Percentiles rank a stretch among this genome's conserved stretches.
Conservation (phyloP, 176 grass and related monocot species). For the Calamus simplicifolius region DNA sequence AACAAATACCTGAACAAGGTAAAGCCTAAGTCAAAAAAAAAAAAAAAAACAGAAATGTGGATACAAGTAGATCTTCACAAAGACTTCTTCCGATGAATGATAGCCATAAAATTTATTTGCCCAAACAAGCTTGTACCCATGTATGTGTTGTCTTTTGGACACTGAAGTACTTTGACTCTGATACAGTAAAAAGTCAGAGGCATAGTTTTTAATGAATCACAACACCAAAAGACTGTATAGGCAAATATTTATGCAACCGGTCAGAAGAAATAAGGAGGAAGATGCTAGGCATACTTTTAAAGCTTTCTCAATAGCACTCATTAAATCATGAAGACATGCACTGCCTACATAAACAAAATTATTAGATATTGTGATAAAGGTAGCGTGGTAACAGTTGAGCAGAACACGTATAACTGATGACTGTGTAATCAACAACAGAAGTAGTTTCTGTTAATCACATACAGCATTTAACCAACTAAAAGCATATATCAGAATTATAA, state of each 20-base stretch:
- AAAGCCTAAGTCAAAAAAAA: too few relatives aligned
- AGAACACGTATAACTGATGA: too few relatives aligned
- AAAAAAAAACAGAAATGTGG: conserved; percentile 22
- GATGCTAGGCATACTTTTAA: conserved; percentile 51
- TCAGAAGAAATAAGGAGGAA: conserved; percentile 12
- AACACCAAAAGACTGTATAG: not conserved
- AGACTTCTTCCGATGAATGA: conserved; percentile 65
- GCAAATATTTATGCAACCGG: too few relatives aligned
- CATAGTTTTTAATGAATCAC: conserved; percentile 7
- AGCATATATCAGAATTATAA: too few relatives aligned
- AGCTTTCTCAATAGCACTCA: conserved; percentile 82
- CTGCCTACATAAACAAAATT: conserved; percentile 36
- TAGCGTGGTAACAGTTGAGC: too few relatives aligned
- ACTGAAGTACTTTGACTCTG: conserved; percentile 34
- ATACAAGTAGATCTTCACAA: conserved; percentile 97
- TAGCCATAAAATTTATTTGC: conserved; percentile 89
- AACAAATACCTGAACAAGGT: too few relatives aligned
- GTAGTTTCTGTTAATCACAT: too few relatives aligned
- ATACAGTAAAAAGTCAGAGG: not conserved
- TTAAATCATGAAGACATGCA: conserved; percentile 52
- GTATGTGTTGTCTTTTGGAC: conserved; percentile 70
- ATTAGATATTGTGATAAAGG: too few relatives aligned
- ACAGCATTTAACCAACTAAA: too few relatives aligned
- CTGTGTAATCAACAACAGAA: too few relatives aligned
- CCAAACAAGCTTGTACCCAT: conserved; percentile 89